phyloP scores from a whole-genome alignment of 495 filamentous ascomycete species.

The Acidomyces sp. region DNA sequence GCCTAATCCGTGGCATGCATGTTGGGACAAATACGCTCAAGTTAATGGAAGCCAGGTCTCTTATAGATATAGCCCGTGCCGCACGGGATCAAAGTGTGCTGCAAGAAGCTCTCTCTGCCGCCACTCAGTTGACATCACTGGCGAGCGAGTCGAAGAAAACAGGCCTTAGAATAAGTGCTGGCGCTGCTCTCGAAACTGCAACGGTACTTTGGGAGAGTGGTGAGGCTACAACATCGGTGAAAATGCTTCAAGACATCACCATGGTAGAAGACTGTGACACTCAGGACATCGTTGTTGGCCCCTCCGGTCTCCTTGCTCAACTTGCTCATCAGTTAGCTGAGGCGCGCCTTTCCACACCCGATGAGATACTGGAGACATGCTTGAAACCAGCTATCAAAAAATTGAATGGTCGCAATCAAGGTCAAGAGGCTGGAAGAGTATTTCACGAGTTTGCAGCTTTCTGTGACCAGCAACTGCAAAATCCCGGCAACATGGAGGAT shows the following conservation, averaged over 20 bases:
- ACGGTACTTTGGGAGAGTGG: conserved; percentile 91
- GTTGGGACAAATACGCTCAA: conserved; percentile 49
- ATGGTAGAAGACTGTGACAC: conserved; percentile 47
- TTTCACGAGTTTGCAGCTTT: conserved; percentile 91
- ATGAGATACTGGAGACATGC: conserved; percentile 74
- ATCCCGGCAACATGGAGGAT: conserved; percentile 71
- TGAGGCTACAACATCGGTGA: conserved; percentile 80
- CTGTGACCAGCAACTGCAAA: conserved; percentile 84
- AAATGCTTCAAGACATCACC: conserved; percentile 66
- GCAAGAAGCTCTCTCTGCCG: conserved; percentile 73
- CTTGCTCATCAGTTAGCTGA: conserved; percentile 80
- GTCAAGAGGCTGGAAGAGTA: conserved; percentile 69
- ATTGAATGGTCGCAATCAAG: conserved; percentile 52
- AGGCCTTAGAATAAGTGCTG: conserved; percentile 62
- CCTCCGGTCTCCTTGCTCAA: conserved; percentile 70
- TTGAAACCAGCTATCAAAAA: conserved; percentile 71
- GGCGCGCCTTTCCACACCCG: conserved; percentile 83
- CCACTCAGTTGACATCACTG: conserved; percentile 65
- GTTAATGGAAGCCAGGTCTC: conserved; percentile 55
- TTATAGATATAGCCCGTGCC: conserved; percentile 60
- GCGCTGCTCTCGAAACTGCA: conserved; percentile 63
- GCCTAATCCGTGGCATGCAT: conserved; percentile 45
- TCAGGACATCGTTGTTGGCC: conserved; percentile 60
- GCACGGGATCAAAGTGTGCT: conserved; percentile 64
- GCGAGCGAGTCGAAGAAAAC: conserved; percentile 50